A percentile compares a stretch with the other conserved stretches of the same genome.
These are phyloP conservation scores for Chytriomyces sp. DNA, from an alignment of 192 early-diverging fungal species.

Conservation along the genomic window DNA sequence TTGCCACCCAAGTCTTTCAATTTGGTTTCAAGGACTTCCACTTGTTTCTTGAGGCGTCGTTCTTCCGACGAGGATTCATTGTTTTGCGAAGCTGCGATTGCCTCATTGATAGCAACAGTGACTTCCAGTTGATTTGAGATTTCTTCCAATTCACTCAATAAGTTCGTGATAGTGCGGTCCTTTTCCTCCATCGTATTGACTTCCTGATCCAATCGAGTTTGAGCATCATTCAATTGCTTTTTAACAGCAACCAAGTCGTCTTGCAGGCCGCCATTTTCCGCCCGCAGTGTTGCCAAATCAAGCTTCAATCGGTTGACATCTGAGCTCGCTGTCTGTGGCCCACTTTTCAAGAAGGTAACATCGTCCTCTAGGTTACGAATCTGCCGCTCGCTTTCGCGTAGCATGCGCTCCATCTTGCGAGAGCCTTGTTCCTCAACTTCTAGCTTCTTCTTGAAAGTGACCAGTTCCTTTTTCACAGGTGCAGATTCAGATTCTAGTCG, in stretches of 20 bases:
- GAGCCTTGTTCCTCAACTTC: slow-evolving; percentile 3
- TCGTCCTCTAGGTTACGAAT: slow-evolving; percentile 22
- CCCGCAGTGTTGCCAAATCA: slow-evolving; percentile 42
- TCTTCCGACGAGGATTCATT: not conserved
- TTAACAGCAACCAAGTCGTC: slow-evolving; percentile 28
- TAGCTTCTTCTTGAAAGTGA: slow-evolving; percentile 9
- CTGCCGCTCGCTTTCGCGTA: slow-evolving; percentile 17
- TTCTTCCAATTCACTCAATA: slow-evolving; percentile 51
- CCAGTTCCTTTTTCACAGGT: slow-evolving; percentile 12
- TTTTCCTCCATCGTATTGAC: slow-evolving; percentile 38
- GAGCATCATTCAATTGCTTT: slow-evolving; percentile 15
- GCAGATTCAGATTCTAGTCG: slow-evolving; percentile 42
- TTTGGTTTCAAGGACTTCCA: slow-evolving; percentile 27
- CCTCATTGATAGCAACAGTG: slow-evolving; percentile 17
- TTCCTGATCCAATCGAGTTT: slow-evolving; percentile 44
- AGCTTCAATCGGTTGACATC: slow-evolving; percentile 45
- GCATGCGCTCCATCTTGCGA: not conserved
- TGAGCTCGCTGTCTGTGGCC: not conserved
- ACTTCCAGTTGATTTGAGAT: slow-evolving; percentile 48
- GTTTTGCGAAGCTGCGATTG: not conserved
- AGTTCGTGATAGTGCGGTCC: slow-evolving; percentile 49
- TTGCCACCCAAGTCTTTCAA: not conserved
- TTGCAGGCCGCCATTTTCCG: slow-evolving; percentile 28
- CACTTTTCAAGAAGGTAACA: slow-evolving; percentile 14
- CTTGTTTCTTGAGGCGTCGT: slow-evolving; percentile 23